Percentiles rank a stretch among this genome's conserved stretches.
Conservation (phyloP, 768 basidiomycete genomes). For the Tephrocybe sp. region DNA sequence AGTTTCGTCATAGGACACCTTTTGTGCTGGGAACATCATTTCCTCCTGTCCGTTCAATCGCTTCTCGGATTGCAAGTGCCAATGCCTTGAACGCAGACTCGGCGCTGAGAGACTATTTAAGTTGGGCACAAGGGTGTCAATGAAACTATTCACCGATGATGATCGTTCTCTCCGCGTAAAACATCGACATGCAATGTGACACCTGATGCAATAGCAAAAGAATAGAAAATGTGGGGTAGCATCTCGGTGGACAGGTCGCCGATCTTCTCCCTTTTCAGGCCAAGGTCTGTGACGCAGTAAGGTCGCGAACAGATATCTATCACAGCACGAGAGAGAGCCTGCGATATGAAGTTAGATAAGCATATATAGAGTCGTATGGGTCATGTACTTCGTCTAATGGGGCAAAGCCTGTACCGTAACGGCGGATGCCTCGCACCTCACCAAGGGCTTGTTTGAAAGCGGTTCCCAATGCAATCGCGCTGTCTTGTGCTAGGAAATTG, state of each 20-base stretch:
- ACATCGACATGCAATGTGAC: slow-evolving; percentile 94
- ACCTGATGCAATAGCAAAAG: slow-evolving; percentile 95
- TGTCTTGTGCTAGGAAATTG: slow-evolving; percentile 59
- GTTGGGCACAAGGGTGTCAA: background rate
- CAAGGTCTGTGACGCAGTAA: slow-evolving; percentile 90
- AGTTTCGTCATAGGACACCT: slow-evolving; percentile 63
- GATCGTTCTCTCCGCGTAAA: slow-evolving; percentile 93
- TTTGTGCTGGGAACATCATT: slow-evolving; percentile 95
- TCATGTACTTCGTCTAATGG: slow-evolving; percentile 86
- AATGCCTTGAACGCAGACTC: slow-evolving; percentile 99
- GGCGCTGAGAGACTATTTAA: slow-evolving; percentile 48
- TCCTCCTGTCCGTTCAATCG: slow-evolving; percentile 86
- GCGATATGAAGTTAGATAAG: slow-evolving; percentile 3
- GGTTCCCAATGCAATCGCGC: slow-evolving; percentile 79
- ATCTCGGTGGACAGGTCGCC: slow-evolving; percentile 97
- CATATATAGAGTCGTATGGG: background rate
- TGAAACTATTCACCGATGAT: slow-evolving; percentile 71
- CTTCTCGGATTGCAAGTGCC: slow-evolving; percentile 91
- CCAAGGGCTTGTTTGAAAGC: slow-evolving; percentile 96
- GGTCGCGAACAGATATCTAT: slow-evolving; percentile 98
- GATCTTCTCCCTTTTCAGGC: slow-evolving; percentile 84
- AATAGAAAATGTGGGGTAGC: slow-evolving; percentile 97
- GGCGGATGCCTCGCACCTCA: slow-evolving; percentile 88
- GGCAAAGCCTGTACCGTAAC: slow-evolving; percentile 96
- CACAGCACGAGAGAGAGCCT: slow-evolving; percentile 91